Percentiles rank a stretch among this genome's conserved stretches.
These are phyloP conservation scores for Clitocybe nebularis DNA, from an alignment of 1,284 basidiomycete species.

Conservation along the genomic window DNA sequence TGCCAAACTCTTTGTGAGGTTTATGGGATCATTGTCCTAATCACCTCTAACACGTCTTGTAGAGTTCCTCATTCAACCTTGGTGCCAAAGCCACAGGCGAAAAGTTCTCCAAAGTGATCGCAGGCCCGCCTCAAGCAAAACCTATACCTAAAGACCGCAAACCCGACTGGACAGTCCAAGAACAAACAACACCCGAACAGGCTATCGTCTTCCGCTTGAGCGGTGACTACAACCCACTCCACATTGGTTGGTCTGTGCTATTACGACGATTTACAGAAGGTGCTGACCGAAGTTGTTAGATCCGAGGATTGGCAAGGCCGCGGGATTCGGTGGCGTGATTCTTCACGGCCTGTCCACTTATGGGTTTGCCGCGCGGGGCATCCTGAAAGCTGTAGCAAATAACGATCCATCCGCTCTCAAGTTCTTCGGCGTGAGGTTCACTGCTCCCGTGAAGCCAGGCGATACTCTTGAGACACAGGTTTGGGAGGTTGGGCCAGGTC, in stretches of 20 bases:
- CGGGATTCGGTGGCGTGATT: slow-evolving; percentile 78
- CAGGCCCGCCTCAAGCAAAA: slow-evolving; percentile 63
- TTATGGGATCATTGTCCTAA: background rate
- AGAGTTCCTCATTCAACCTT: slow-evolving; percentile 73
- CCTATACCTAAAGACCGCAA: slow-evolving; percentile 63
- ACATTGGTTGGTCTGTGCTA: slow-evolving; percentile 56
- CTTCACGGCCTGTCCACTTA: slow-evolving; percentile 79
- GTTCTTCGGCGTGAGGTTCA: slow-evolving; percentile 71
- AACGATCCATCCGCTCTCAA: slow-evolving; percentile 58
- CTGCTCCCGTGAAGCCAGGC: slow-evolving; percentile 76
- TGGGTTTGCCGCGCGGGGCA: slow-evolving; percentile 72
- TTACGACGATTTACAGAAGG: no score
- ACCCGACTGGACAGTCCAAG: slow-evolving; percentile 65
- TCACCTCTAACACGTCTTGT: slow-evolving; percentile 3
- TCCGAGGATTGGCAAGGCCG: slow-evolving; percentile 61
- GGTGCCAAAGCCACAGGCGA: slow-evolving; percentile 70
- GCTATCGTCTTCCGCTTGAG: slow-evolving; percentile 76
- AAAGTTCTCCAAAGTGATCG: slow-evolving; percentile 67
- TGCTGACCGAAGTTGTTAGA: no score
- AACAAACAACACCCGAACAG: slow-evolving; percentile 72
- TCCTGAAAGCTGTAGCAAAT: slow-evolving; percentile 59
- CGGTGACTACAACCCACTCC: slow-evolving; percentile 83
- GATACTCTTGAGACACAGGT: slow-evolving; percentile 73
- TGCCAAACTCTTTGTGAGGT: slow-evolving; percentile 65
- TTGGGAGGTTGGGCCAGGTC: slow-evolving; percentile 72